Base-by-base conservation (phyloP, 2,329 filamentous ascomycete species). In the Arthroderma sp. region DNA sequence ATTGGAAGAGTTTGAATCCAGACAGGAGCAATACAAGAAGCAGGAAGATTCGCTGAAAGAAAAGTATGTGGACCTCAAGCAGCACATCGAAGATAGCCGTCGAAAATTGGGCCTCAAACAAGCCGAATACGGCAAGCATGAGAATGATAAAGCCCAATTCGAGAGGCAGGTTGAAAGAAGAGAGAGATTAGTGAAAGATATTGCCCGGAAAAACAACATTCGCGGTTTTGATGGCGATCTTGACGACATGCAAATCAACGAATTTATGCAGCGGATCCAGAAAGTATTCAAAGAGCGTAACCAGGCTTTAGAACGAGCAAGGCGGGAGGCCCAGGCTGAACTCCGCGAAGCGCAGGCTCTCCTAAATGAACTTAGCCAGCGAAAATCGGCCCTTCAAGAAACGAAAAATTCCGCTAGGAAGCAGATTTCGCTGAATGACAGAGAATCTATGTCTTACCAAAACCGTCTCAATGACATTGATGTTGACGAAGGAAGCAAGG, bases 101-200 rank as follows among this genome's bases (percentile, higher is more conserved):
- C 59, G 58, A 39, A 57, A 60, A 38, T 43, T 67, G 34, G 65
- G 64, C 28, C 43, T 58, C 22, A 64, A 66, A 42, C 64, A 66
- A 45, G 68, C 63, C 28, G 64, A 71, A 49, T 60, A 63, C 60
- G 89, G 89, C 37, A 85, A 82, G 53, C 80, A 82, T 53, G 78
- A 91, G 61, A 89, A 88, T 2, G 82, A 94, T 58, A 87, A 89
- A 65, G 82, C 85, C 50, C 85, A 83, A 55, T 86, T 91, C 58
- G 86, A 95, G 58, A 77, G 82, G 3, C 84, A 95, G 52, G 60
- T 94, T 3, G 70, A 77, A 53, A 70, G 75, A 38, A 82, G 89
- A 34, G 73, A 82, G 55, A 72, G 75, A 6, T 74, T 94, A 61
- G 78, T 95, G 45, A 86, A 80, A 51, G 80, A 88, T 46, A 79